phyloP scores from a whole-genome alignment of 2,329 filamentous ascomycete species.

The Neopestalotiopsis clavispora region DNA sequence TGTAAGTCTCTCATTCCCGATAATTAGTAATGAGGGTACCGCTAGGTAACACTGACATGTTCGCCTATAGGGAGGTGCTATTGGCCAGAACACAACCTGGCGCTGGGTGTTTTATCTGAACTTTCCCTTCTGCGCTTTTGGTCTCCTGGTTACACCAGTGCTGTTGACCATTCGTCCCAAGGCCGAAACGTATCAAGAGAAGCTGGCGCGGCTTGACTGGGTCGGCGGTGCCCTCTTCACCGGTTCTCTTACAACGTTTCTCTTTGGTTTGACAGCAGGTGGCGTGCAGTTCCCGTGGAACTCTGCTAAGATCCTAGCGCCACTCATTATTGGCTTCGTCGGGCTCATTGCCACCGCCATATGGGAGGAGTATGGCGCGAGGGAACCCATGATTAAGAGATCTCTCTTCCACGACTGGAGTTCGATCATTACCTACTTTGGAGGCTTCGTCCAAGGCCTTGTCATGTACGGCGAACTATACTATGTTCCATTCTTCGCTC shows the following conservation, averaged over 20 bases:
- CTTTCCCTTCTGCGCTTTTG: slow-evolving; percentile 34
- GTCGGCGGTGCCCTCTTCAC: slow-evolving; percentile 23
- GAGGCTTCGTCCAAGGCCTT: slow-evolving; percentile 20
- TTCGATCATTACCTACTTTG: slow-evolving; percentile 19
- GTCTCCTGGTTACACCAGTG: slow-evolving; percentile 32
- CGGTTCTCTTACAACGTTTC: slow-evolving; percentile 18
- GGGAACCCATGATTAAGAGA: slow-evolving; percentile 19
- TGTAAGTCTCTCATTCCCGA: slow-evolving; percentile 27
- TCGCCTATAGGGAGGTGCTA: slow-evolving; percentile 38
- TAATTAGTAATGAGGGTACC: slow-evolving; percentile 33
- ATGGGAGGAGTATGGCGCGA: slow-evolving; percentile 18
- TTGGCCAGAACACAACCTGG: slow-evolving; percentile 14
- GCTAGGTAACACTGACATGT: not conserved
- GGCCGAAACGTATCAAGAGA: slow-evolving; percentile 4
- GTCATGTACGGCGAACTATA: slow-evolving; percentile 22
- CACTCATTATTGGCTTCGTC: slow-evolving; percentile 17
- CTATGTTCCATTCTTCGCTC: slow-evolving; percentile 20
- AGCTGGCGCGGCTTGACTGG: slow-evolving; percentile 21
- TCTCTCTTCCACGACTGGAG: slow-evolving; percentile 19
- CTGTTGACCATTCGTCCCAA: slow-evolving; percentile 40
- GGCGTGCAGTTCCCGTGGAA: slow-evolving; percentile 21
- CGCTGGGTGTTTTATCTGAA: slow-evolving; percentile 43
- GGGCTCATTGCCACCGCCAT: slow-evolving; percentile 19
- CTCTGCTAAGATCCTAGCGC: slow-evolving; percentile 15
- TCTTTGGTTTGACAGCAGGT: slow-evolving; percentile 22